A percentile compares a stretch with the other conserved stretches of the same genome.
Conservation (phyloP, 1,284 basidiomycete species). For the Agaricales sp. region DNA sequence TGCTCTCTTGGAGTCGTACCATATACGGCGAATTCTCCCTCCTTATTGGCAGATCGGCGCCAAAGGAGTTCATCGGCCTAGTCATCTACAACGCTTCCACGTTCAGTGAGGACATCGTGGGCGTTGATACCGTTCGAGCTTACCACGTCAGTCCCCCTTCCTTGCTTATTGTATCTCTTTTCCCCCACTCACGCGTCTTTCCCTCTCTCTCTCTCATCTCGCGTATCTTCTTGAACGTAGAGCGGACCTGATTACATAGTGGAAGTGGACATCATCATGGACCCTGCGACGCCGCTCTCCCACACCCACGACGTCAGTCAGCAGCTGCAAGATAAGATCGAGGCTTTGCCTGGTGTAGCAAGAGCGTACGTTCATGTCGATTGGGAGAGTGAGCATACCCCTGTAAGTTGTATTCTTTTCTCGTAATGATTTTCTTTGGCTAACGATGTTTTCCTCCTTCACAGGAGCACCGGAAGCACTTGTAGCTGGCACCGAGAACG, state of each 20-base stretch:
- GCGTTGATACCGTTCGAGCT: slow-evolving; percentile 53
- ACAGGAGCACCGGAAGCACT: not conserved
- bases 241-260: slow-evolving; percentile 42
- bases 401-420: not conserved
- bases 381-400: slow-evolving; percentile 49
- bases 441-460: not conserved
- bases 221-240: too few species aligned
- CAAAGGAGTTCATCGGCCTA: slow-evolving; percentile 56
- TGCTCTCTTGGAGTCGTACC: slow-evolving; percentile 44
- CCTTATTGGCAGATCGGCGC: slow-evolving; percentile 59
- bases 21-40: slow-evolving; percentile 50
- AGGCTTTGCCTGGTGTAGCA: slow-evolving; percentile 60
- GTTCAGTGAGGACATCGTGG: slow-evolving; percentile 54
- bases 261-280: slow-evolving; percentile 68
- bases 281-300: slow-evolving; percentile 57
- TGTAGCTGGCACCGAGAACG: not conserved
- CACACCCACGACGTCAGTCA: slow-evolving; percentile 66
- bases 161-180: not conserved
- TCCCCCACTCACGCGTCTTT: not conserved
- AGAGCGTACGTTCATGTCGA: slow-evolving; percentile 64
- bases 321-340: slow-evolving; percentile 66
- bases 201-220: too few species aligned
- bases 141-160: slow-evolving; percentile 38
- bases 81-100: slow-evolving; percentile 67
- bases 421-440: slow-evolving; percentile 14